These are phyloP conservation scores for Claviceps citrina DNA, from an alignment of 2,329 filamentous ascomycete genomes.

Conservation along the genomic window DNA sequence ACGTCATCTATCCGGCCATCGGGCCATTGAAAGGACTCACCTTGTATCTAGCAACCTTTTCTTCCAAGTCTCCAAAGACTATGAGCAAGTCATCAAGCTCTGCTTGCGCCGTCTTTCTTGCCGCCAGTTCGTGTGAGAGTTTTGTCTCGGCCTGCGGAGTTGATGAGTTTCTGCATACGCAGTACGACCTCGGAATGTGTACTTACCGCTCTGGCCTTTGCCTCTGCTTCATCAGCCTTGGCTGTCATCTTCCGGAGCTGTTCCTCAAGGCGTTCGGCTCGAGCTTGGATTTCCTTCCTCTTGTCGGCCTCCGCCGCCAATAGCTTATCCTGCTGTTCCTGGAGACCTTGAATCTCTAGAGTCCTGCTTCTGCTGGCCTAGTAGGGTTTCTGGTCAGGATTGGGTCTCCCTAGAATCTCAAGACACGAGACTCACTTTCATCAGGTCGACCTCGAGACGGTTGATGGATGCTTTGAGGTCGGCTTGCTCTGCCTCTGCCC, in stretches of 20 bases:
- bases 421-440: slow-evolving; percentile 32
- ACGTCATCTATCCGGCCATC: too few species aligned
- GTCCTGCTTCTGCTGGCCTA: slow-evolving; percentile 44
- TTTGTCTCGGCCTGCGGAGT: slow-evolving; percentile 17
- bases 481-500: slow-evolving; percentile 45
- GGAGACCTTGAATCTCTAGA: slow-evolving; percentile 42
- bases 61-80: slow-evolving; percentile 66
- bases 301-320: slow-evolving; percentile 22
- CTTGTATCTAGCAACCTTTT: slow-evolving; percentile 62
- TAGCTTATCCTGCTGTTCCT: slow-evolving; percentile 21
- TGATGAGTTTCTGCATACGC: neutral
- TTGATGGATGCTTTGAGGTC: slow-evolving; percentile 46
- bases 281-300: slow-evolving; percentile 14
- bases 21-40: slow-evolving; percentile 31
- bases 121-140: slow-evolving; percentile 35
- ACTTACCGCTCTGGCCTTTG: slow-evolving; percentile 15
- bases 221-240: slow-evolving; percentile 10
- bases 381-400: neutral
- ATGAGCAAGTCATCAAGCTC: slow-evolving; percentile 71
- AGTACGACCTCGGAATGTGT: neutral
- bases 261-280: slow-evolving; percentile 13
- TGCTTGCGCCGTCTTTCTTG: slow-evolving; percentile 47
- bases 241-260: slow-evolving; percentile 12
- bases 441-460: slow-evolving; percentile 44
- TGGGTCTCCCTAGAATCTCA: neutral